Evolutionary conservation across 2,329 filamentous ascomycete genomes (phyloP), one percentile per base, ranked within the genome.

Genomic region (Hymenoscyphus scutula): DNA sequence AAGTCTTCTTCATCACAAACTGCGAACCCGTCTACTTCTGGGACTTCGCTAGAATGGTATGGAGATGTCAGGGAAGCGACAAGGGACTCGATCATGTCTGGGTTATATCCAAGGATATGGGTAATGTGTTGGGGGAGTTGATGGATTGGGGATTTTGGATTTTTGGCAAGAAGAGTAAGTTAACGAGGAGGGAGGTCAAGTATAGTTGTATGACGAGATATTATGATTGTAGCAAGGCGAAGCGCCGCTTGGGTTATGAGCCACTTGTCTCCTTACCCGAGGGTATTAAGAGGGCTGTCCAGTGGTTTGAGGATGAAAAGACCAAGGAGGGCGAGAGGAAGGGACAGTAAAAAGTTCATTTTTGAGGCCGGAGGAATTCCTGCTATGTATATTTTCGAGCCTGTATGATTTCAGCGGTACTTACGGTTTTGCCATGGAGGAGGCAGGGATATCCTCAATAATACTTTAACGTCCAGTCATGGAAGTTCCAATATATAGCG

Each of bases 1-100:
- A 97, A 75, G 88, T 88, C 58, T 94, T 98, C 79, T 87, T 97
- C 78, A 85, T 98, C 72, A 95, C 92, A 62, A 98, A 98, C 76
- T 91, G 92, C 76, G 81, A 86, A 69, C 94, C 94, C 5, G 82
- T 96, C 23, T 94, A 94, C 75, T 96, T 97, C 77, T 96, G 95
- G 87, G 92, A 96, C 76, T 90, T 96, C 74, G 86, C 90, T 63
- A 84, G 91, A 48, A 86, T 87, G 45, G 82, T 97, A 55, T 98
- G 91, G 91, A 78, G 78, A 66, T 82, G 81, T 51, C 84, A 84
- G 11, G 86, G 86, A 38, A 80, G 76, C 62, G 74, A 77, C 7
- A 76, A 77, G 62, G 84, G 84, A 23, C 82, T 79, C 5, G 79
- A 80, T 57, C 77, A 81, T 67, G 83, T 84, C 60, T 86, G 84